Evolutionary conservation across 257 asterid species (phyloP).

Genomic region (Buddleja alternifolia): DNA sequence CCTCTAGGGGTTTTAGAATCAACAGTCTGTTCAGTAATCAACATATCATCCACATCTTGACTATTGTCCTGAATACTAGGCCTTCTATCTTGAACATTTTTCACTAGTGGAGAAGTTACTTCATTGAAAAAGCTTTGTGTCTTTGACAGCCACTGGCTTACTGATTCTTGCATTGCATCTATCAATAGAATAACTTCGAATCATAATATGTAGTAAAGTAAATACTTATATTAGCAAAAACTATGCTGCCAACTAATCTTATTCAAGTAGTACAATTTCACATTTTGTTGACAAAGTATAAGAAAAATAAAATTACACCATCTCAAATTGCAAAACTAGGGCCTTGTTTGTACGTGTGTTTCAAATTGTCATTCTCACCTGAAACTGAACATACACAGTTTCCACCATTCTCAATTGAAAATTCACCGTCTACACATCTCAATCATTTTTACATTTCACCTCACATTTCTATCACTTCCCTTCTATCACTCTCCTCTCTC

Average conservation of each 20-base stretch:
- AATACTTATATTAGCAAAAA: not conserved
- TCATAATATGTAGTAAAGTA: not conserved
- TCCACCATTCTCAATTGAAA: no score
- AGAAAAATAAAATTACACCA: not conserved
- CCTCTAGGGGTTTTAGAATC: slow-evolving; percentile 72
- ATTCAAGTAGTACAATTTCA: not conserved
- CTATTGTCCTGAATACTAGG: slow-evolving; percentile 43
- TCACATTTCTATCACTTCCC: no score
- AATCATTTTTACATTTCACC: no score
- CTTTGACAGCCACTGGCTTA: slow-evolving; percentile 76
- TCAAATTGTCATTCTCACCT: no score
- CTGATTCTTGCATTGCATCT: slow-evolving; percentile 82
- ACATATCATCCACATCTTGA: slow-evolving; percentile 62
- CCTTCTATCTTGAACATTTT: slow-evolving; percentile 62
- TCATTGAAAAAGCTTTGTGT: slow-evolving; percentile 78
- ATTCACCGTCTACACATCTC: no score
- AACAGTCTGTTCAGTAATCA: slow-evolving; percentile 73
- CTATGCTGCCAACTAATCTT: not conserved
- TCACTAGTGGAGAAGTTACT: slow-evolving; percentile 78
- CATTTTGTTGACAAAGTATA: not conserved
- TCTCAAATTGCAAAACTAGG: not conserved
- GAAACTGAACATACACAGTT: no score
- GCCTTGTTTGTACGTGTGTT: no score
- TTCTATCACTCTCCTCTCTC: no score
- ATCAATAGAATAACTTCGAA: slow-evolving; percentile 30